Conservation (phyloP, 345 rosid species). For the Arabidopsis suecica region DNA sequence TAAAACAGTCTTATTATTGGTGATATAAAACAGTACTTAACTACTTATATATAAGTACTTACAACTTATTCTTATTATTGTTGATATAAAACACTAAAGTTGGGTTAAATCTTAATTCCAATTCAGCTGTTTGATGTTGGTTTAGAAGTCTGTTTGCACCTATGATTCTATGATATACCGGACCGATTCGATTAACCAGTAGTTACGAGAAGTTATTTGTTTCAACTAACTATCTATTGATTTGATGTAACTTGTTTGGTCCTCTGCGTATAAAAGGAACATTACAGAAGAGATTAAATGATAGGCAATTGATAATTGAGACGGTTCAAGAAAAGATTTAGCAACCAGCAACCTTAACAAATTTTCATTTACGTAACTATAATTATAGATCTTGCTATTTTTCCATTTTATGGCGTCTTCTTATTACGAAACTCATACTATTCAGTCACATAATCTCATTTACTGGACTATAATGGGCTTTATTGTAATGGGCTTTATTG, state of each 20-base stretch:
- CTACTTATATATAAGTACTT: too few relatives aligned
- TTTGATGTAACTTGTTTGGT: background rate
- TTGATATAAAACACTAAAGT: background rate
- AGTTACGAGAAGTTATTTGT: background rate
- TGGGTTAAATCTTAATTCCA: background rate
- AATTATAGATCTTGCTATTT: too few relatives aligned
- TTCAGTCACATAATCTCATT: too few relatives aligned
- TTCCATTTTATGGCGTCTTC: too few relatives aligned
- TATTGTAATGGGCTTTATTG: too few relatives aligned
- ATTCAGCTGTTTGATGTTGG: background rate
- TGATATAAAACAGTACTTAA: too few relatives aligned
- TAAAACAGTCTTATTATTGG: too few relatives aligned
- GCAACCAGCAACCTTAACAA: too few relatives aligned
- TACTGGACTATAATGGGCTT: too few relatives aligned
- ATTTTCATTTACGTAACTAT: too few relatives aligned
- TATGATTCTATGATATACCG: background rate
- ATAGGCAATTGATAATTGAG: background rate
- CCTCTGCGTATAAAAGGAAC: background rate
- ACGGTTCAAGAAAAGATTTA: background rate
- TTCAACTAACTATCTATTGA: background rate
- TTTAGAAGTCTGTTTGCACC: background rate
- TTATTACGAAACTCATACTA: too few relatives aligned
- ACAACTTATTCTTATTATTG: background rate
- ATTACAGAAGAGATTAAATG: background rate
- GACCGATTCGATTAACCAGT: background rate